Evolutionary conservation across 2,329 filamentous ascomycete species (phyloP), one percentile per base, ranked within the genome.

Genomic region (Sporothrix humicola): DNA sequence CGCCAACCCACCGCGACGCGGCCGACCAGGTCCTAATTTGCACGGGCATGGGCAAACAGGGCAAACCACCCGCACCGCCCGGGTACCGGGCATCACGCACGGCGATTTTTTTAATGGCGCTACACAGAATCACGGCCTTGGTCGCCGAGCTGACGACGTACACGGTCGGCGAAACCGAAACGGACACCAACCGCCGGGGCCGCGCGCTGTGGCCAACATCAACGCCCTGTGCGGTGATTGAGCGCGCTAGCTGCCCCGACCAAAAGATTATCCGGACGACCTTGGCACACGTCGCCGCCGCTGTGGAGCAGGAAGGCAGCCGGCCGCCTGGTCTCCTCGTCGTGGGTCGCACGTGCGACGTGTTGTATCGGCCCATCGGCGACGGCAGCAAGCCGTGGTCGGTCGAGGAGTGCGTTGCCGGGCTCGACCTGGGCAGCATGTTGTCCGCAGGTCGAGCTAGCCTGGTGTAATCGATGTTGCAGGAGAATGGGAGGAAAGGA

Each of bases 1-100:
- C 96, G 1, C 87, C 92, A 0, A 99, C 96, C 0, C 95, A 98
- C 83, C 88, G 96, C 5, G 92, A 92, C 63, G 92, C 97, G 0
- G 92, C 94, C 3, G 96, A 99, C 79, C 95, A 98, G 82, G 91
- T 99, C 0, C 87, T 99, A 37, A 88, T 99, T n/a, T 98, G 96
- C 83, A 99, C 96, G 0, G 96, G 96, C 0, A 99, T 96, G 0
- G 96, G 96, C 0, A 90, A 96, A 79, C 97, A 97, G 82, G 96
- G 96, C 13, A 92, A 89, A 72, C 86, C 93, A 0, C 94, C 94
- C 0, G 85, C 89, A n/a, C 94, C 94, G 48, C 96, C 96, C 0
- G 90, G 91, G 75, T 97, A 90, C 80, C 89, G 95, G 0, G 81
- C 87, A 1, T 92, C 88, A 9, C 88, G 95, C 73, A 98, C 96